These are phyloP conservation scores for Camellia japonica DNA, from an alignment of 148 eudicot genomes.

Conservation along the genomic window DNA sequence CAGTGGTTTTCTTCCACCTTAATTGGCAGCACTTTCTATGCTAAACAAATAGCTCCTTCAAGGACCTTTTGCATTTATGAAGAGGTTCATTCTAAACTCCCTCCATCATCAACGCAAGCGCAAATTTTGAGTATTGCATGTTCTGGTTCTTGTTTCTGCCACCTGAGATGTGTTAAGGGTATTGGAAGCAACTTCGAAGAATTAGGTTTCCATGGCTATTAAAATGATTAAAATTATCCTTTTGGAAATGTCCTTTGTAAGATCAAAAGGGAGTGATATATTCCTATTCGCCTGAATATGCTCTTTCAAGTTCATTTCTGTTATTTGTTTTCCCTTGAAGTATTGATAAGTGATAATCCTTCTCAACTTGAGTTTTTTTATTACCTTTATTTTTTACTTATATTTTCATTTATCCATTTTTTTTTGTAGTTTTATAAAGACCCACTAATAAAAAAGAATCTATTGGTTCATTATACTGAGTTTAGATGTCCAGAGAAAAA, in stretches of 20 bases:
- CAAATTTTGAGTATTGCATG: neutral
- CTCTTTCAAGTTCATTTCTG: neutral
- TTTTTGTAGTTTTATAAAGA: neutral
- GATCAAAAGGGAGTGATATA: neutral
- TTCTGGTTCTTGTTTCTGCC: conserved; percentile 8
- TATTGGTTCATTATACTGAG: neutral
- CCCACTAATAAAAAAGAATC: neutral
- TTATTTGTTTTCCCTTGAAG: neutral
- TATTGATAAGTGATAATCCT: neutral
- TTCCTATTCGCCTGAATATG: neutral
- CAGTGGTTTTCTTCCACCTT: conserved; percentile 72
- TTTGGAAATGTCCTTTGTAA: neutral
- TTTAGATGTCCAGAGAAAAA: neutral
- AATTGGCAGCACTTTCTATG: conserved; percentile 43
- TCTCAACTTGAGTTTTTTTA: neutral
- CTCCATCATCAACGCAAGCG: neutral
- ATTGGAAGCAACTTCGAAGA: neutral
- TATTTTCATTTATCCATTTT: neutral
- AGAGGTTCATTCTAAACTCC: conserved; percentile 48
- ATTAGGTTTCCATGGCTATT: neutral
- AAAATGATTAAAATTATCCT: neutral
- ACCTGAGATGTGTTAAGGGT: neutral
- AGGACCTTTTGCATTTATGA: conserved; percentile 93
- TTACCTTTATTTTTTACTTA: neutral
- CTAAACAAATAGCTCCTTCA: conserved; percentile 69